Evolutionary conservation across 2,329 filamentous ascomycete species (phyloP).

Genomic region (Ascomycota sp.): DNA sequence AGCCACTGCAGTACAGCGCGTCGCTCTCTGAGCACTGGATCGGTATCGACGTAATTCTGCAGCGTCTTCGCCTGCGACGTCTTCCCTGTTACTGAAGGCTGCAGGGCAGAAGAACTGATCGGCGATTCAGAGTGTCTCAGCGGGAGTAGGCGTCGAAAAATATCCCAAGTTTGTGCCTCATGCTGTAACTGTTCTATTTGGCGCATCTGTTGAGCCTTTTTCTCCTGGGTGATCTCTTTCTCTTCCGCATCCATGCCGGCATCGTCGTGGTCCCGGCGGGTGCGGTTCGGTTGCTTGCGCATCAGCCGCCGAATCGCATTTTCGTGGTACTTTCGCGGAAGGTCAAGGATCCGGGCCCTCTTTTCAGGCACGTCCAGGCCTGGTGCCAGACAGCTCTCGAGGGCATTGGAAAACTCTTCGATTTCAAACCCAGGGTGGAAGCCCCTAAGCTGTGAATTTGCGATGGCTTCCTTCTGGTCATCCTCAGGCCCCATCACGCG

Average conservation of each 20-base stretch:
- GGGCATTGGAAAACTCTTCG: slow-evolving; percentile 60
- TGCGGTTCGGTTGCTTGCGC: slow-evolving; percentile 9
- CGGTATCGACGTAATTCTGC: slow-evolving; percentile 50
- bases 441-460: slow-evolving; percentile 1
- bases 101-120: slow-evolving; percentile 9
- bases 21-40: slow-evolving; percentile 55
- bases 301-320: slow-evolving; percentile 20
- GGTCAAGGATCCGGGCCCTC: slow-evolving; percentile 42
- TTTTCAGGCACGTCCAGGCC: slow-evolving; percentile 27
- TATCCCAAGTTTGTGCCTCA: slow-evolving; percentile 78
- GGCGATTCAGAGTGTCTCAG: slow-evolving; percentile 32
- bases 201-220: slow-evolving; percentile 2
- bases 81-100: slow-evolving; percentile 8
- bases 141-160: slow-evolving; percentile 53
- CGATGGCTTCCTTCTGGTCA: slow-evolving; percentile 1
- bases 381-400: slow-evolving; percentile 49
- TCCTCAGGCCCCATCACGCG: background rate
- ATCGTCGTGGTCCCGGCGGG: slow-evolving; percentile 17
- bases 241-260: slow-evolving; percentile 36
- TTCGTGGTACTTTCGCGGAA: slow-evolving; percentile 34
- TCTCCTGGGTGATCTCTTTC: background rate
- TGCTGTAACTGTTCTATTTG: slow-evolving; percentile 38
- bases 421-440: slow-evolving; percentile 59
- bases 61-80: slow-evolving; percentile 18
- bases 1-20: slow-evolving; percentile 69